Evolutionary conservation across 805 yeast species (phyloP).

Genomic region (Candida nitratophila): DNA sequence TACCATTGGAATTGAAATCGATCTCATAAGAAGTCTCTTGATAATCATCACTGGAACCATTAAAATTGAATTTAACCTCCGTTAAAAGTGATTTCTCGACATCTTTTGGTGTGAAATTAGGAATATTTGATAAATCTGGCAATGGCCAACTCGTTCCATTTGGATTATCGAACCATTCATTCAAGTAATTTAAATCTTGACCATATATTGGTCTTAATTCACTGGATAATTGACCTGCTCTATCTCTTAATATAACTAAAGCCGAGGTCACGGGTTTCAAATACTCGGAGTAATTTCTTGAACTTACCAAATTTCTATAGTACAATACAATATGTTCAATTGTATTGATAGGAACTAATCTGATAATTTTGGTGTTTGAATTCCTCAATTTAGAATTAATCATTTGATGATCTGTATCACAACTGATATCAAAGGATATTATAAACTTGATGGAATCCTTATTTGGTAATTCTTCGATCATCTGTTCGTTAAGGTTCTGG

Average conservation of each 20-base stretch:
- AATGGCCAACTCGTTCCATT: constrained; percentile 57
- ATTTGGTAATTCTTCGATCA: constrained; percentile 7
- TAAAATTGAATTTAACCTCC: constrained; percentile 62
- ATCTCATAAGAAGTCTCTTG: constrained; percentile 16
- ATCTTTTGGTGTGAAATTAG: constrained; percentile 59
- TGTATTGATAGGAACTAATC: constrained; percentile 71
- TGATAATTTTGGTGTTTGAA: constrained; percentile 35
- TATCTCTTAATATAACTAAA: constrained; percentile 71
- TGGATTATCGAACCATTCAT: constrained; percentile 44
- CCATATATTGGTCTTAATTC: constrained; percentile 70
- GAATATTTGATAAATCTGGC: constrained; percentile 63
- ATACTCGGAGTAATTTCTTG: constrained; percentile 33
- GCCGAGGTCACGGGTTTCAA: constrained; percentile 73
- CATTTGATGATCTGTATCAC: constrained; percentile 16
- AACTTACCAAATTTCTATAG: constrained; percentile 28
- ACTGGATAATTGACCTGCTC: constrained; percentile 76
- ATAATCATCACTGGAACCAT: constrained; percentile 37
- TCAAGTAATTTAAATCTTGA: constrained; percentile 55
- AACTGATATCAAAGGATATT: constrained; percentile 26
- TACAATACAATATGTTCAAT: constrained; percentile 71
- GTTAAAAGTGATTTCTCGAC: constrained; percentile 73
- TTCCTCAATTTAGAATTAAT: constrained; percentile 3
- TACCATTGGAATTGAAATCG: constrained; percentile 16
- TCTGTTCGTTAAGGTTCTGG: constrained; percentile 12
- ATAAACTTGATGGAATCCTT: constrained; percentile 16